These are phyloP conservation scores for Cyclanthera cordifolia DNA, from an alignment of 306 rosid genomes.

Conservation along the genomic window DNA sequence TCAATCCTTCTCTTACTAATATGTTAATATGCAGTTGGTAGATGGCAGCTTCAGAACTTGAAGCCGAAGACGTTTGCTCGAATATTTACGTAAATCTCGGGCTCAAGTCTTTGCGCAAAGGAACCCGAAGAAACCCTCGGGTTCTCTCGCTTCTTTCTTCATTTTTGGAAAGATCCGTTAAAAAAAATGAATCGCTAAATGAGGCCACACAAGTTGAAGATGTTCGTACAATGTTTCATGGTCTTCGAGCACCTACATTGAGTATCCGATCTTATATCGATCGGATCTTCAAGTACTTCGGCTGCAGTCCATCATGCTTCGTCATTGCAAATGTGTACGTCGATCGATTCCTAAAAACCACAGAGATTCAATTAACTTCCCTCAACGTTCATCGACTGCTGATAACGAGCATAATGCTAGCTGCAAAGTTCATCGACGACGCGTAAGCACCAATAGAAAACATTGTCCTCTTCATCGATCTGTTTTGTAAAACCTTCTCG, in stretches of 20 bases:
- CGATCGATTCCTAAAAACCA: slow-evolving; percentile 55
- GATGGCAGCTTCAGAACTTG: slow-evolving; percentile 57
- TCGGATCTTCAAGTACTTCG: slow-evolving; percentile 80
- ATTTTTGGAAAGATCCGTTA: slow-evolving; percentile 58
- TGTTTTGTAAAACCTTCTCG: not conserved
- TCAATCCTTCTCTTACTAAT: too few species aligned
- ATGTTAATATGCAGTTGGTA: slow-evolving; percentile 33
- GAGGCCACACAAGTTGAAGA: slow-evolving; percentile 40
- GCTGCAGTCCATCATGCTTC: slow-evolving; percentile 95
- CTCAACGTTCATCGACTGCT: slow-evolving; percentile 84
- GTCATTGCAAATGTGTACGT: slow-evolving; percentile 63
- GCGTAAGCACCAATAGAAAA: slow-evolving; percentile 45
- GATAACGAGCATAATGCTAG: slow-evolving; percentile 83
- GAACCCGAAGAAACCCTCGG: slow-evolving; percentile 47
- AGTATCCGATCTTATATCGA: slow-evolving; percentile 63
- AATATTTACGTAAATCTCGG: slow-evolving; percentile 59
- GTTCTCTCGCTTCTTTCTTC: slow-evolving; percentile 75
- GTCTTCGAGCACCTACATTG: slow-evolving; percentile 63
- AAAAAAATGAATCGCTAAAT: slow-evolving; percentile 46
- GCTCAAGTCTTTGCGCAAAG: slow-evolving; percentile 43
- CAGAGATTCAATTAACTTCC: slow-evolving; percentile 53
- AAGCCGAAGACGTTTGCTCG: slow-evolving; percentile 31
- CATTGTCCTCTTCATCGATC: not conserved
- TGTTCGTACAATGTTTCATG: slow-evolving; percentile 61
- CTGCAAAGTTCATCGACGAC: slow-evolving; percentile 82